These are phyloP conservation scores for Populus hybrid DNA, from an alignment of 441 rosid species.

Conservation along the genomic window DNA sequence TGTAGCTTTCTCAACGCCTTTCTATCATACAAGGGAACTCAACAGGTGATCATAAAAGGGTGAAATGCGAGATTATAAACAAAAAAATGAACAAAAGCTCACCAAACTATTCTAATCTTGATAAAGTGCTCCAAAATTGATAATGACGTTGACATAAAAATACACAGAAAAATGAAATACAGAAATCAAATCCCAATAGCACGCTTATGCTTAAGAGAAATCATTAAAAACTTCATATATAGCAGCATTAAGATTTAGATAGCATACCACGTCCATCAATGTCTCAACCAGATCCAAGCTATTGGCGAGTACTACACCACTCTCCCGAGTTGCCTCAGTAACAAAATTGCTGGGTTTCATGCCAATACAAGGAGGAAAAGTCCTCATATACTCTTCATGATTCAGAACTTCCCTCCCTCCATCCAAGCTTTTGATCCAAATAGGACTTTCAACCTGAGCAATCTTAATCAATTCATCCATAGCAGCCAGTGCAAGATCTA, in stretches of 20 bases:
- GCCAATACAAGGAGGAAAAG: conserved; percentile 50
- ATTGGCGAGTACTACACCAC: conserved; percentile 62
- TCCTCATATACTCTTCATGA: conserved; percentile 58
- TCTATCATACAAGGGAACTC: no score
- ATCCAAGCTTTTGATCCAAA: conserved; percentile 56
- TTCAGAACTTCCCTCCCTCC: conserved; percentile 53
- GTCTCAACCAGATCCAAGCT: conserved; percentile 74
- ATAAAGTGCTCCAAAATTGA: not conserved
- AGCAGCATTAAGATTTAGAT: not conserved
- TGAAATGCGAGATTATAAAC: not conserved
- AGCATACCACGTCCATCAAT: conserved; percentile 75
- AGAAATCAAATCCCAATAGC: not conserved
- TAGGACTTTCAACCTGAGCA: conserved; percentile 52
- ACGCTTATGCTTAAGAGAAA: not conserved
- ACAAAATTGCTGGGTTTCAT: conserved; percentile 47
- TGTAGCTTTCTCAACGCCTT: no score
- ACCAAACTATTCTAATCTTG: not conserved
- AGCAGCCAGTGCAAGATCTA: conserved; percentile 65
- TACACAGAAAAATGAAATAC: not conserved
- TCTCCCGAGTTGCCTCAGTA: conserved; percentile 66
- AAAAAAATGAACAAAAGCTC: not conserved
- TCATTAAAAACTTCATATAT: not conserved
- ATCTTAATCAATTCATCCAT: conserved; percentile 74
- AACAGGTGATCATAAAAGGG: not conserved
- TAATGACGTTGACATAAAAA: not conserved